A percentile compares a stretch with the other conserved stretches of the same genome.
Conservation (phyloP, 2,329 filamentous ascomycete species). For the Aspergillus jensenii region DNA sequence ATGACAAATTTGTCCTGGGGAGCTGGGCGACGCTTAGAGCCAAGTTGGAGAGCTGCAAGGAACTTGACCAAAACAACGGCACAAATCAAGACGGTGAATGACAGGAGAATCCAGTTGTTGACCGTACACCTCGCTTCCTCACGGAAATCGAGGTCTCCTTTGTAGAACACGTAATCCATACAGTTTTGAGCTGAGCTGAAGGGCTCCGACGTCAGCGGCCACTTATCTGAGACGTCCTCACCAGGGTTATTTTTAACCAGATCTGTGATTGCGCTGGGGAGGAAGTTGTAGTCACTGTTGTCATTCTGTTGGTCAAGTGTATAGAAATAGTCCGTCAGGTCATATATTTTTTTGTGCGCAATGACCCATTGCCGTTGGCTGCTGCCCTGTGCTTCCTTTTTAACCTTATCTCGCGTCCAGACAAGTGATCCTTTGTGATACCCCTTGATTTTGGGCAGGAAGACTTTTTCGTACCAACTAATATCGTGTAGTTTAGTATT, state of each 20-base stretch:
- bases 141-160: constrained; percentile 83
- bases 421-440: constrained; percentile 89
- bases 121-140: constrained; percentile 72
- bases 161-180: constrained; percentile 78
- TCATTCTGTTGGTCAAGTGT: constrained; percentile 64
- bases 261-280: constrained; percentile 66
- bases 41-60: constrained; percentile 86
- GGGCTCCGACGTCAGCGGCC: constrained; percentile 50
- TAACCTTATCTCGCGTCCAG: constrained; percentile 60
- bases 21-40: constrained; percentile 82
- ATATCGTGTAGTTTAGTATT: constrained; percentile 59
- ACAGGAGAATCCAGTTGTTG: constrained; percentile 87
- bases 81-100: constrained; percentile 82
- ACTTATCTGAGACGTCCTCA: constrained; percentile 69
- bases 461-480: constrained; percentile 75
- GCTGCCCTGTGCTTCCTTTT: constrained; percentile 64
- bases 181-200: constrained; percentile 73
- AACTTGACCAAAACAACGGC: constrained; percentile 84
- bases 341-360: constrained; percentile 74
- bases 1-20: constrained; percentile 99
- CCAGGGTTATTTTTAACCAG: constrained; percentile 75
- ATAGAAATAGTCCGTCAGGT: constrained; percentile 88
- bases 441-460: constrained; percentile 76
- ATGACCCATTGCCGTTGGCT: constrained; percentile 76
- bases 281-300: constrained; percentile 63